Conservation (phyloP, 1,284 basidiomycete species). For the Fomes fomentarius region DNA sequence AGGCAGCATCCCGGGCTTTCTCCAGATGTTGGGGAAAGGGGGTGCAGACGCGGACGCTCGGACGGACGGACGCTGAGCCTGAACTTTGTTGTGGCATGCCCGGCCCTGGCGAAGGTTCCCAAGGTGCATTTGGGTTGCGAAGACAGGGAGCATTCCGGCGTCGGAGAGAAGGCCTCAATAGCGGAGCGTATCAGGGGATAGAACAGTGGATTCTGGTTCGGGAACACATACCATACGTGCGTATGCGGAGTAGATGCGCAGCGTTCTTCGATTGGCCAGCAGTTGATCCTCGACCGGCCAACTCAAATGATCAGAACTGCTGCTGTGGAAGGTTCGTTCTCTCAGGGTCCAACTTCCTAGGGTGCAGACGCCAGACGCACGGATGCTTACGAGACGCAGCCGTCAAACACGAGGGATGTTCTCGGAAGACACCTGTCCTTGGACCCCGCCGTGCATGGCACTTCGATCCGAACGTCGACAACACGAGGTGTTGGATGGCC, state of each 20-base stretch:
- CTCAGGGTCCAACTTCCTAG: slow-evolving; percentile 12
- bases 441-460: slow-evolving; percentile 1
- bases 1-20: slow-evolving; percentile 22
- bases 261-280: slow-evolving; percentile 16
- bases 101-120: background rate
- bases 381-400: slow-evolving; percentile 8
- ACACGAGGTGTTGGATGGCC: slow-evolving; percentile 21
- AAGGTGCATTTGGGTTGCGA: background rate
- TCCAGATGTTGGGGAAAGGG: slow-evolving; percentile 9
- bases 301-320: slow-evolving; percentile 10
- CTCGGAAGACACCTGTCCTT: slow-evolving; percentile 8
- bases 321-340: slow-evolving; percentile 3
- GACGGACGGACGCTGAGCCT: background rate
- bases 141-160: slow-evolving; percentile 10
- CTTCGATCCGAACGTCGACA: slow-evolving; percentile 6
- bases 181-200: slow-evolving; percentile 15
- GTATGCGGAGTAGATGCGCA: background rate
- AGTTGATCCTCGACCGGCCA: slow-evolving; percentile 23
- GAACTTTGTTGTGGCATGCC: background rate
- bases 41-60: background rate
- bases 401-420: slow-evolving; percentile 3
- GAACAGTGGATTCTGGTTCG: slow-evolving; percentile 3
- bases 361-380: slow-evolving; percentile 1
- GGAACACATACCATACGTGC: slow-evolving; percentile 8
- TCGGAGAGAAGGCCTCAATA: slow-evolving; percentile 18